Conservation (phyloP, 23 red algal species). For the Cyanidium caldarium region DNA sequence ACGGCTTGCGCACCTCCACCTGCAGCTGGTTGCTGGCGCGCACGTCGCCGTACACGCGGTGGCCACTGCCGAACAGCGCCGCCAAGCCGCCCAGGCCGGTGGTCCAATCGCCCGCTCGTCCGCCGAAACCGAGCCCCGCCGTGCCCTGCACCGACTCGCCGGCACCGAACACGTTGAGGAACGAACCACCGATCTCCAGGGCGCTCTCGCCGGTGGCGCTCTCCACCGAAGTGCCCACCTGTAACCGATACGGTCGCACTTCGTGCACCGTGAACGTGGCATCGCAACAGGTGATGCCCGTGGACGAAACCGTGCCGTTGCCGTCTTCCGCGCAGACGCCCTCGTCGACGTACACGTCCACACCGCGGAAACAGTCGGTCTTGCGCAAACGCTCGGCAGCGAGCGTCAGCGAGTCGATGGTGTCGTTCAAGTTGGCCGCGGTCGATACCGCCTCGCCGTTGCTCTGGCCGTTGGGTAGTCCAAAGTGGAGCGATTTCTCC, state of each 20-base stretch:
- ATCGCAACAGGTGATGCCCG: too few species aligned
- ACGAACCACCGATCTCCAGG: neutral
- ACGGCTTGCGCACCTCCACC: neutral
- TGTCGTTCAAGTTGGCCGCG: slow-evolving; percentile 13
- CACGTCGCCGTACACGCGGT: neutral
- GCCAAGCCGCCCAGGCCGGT: neutral
- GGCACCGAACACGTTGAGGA: neutral
- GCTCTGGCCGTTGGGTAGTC: neutral
- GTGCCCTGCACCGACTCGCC: neutral
- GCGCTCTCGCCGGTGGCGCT: slow-evolving; percentile 3
- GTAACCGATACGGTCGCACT: neutral
- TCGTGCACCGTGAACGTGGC: neutral
- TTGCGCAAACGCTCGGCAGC: slow-evolving; percentile 58
- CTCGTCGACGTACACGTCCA: slow-evolving; percentile 55
- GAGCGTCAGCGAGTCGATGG: slow-evolving; percentile 33
- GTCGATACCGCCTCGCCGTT: neutral
- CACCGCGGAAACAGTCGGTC: slow-evolving; percentile 40
- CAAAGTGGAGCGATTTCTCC: neutral
- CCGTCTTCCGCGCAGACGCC: neutral
- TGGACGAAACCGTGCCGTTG: neutral
- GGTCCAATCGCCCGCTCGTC: neutral
- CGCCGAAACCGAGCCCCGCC: neutral
- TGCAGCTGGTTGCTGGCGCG: neutral
- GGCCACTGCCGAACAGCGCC: neutral
- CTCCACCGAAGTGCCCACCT: neutral